Conservation (phyloP, 345 rosid species). For the Barbarea vulgaris region DNA sequence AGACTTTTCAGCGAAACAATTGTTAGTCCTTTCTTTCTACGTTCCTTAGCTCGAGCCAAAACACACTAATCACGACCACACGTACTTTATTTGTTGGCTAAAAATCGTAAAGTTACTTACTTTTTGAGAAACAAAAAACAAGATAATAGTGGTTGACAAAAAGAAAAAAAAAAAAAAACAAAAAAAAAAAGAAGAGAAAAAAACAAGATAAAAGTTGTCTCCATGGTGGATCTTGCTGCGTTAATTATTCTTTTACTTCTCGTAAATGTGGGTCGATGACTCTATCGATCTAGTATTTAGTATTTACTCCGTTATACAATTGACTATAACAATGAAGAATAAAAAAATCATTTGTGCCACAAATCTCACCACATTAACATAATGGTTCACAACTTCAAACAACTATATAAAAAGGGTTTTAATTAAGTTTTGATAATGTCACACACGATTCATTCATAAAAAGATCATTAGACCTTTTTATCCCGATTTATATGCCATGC, state of each 20-base stretch:
- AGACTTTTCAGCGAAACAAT: background rate
- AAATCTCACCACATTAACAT: background rate
- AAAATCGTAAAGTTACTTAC: background rate
- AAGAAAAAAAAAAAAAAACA: too few species aligned
- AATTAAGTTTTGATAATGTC: background rate
- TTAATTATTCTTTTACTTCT: background rate
- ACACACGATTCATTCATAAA: background rate
- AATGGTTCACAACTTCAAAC: background rate
- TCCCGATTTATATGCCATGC: background rate
- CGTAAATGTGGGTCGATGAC: background rate
- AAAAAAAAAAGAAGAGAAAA: too few species aligned
- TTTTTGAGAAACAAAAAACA: background rate
- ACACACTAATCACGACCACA: background rate
- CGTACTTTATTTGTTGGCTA: background rate
- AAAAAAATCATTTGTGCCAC: background rate
- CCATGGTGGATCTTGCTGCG: background rate
- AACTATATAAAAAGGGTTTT: background rate
- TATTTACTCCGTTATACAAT: background rate
- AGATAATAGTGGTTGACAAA: background rate
- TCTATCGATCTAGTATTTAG: background rate
- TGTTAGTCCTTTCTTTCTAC: background rate
- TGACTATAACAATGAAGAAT: background rate
- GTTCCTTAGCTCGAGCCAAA: constrained; percentile 6
- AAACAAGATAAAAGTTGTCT: background rate
- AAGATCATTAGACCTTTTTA: background rate